Conservation (phyloP, 441 rosid species). For the Viola pubescens region DNA sequence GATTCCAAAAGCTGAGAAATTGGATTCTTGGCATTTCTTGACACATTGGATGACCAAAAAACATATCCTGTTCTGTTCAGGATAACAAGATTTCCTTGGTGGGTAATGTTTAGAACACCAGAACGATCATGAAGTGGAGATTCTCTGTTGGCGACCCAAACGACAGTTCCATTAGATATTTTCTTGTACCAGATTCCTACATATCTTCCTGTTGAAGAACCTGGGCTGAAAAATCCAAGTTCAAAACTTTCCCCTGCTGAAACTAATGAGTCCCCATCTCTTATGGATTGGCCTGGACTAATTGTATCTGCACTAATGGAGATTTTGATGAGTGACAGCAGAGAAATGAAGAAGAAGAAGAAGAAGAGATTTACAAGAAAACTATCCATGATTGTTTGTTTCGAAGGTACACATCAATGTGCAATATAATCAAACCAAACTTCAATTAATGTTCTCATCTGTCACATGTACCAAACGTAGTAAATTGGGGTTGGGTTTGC, state of each 20-base stretch:
- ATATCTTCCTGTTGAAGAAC: not conserved
- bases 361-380: not conserved
- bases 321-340: not conserved
- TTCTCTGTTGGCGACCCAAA: conserved; percentile 8
- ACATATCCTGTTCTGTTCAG: not conserved
- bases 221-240: conserved; percentile 7
- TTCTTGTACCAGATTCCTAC: not conserved
- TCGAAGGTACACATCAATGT: too few relatives aligned
- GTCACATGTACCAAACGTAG: too few relatives aligned
- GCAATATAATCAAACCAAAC: too few relatives aligned
- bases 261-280: not conserved
- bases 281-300: not conserved
- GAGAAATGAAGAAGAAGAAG: not conserved
- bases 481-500: too few relatives aligned
- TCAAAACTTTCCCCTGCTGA: not conserved
- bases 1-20: conserved; percentile 5
- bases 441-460: too few relatives aligned
- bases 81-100: not conserved
- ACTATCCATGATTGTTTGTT: not conserved
- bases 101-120: conserved; percentile 1
- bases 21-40: not conserved
- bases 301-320: conserved; percentile 1
- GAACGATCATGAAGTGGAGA: not conserved
- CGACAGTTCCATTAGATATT: not conserved
- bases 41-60: not conserved